Evolutionary conservation across 2,329 filamentous ascomycete genomes (phyloP), one percentile per base, ranked within the genome.

Genomic region (Trichoderma sp.): DNA sequence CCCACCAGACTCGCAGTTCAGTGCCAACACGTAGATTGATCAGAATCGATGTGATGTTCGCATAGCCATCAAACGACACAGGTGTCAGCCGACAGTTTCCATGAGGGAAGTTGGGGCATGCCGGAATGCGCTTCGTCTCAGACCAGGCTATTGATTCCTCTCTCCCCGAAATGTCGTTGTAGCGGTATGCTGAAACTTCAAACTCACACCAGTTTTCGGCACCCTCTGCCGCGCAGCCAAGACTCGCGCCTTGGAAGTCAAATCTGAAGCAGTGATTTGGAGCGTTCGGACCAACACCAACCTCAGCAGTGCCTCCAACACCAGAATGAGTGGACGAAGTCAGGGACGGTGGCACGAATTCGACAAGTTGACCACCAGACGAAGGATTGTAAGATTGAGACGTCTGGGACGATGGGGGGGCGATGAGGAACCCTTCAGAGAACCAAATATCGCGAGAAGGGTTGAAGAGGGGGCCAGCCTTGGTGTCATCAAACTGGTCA

Each of bases 391-490:
- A 81, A 1, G 77, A 75, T 42, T 78, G 75, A 12, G 73, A 68
- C 22, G 74, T 70, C 37, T 77, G 73, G 3, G 75, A 72, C 9
- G 77, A 76, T 27, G 77, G 77, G 3, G 80, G 79, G 1, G 76
- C 76, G 56, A 81, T 73, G 6, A 80, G 71, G 66, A 81, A 81
- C 2, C 80, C 80, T 67, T 79, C 74, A 29, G 80, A 81, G 66
- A 81, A 81, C 80, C 80, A 81, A 32, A 81, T 74, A 56, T 79
- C 77, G 7, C 78, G 74, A 19, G 75, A 73, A 1, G 80, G 80
- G 25, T 81, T 81, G 72, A 80, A 79, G 2, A 81, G 72, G 10
- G 79, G 79, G 0, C 80, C 80, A 8, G 75, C 68, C n/a, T 73
- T 74, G 5, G 75, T 67, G 17, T 74, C 72, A 64, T 81, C 79